Evolutionary conservation across 2,329 filamentous ascomycete species (phyloP).

Genomic region (Paecilomyces sp.): DNA sequence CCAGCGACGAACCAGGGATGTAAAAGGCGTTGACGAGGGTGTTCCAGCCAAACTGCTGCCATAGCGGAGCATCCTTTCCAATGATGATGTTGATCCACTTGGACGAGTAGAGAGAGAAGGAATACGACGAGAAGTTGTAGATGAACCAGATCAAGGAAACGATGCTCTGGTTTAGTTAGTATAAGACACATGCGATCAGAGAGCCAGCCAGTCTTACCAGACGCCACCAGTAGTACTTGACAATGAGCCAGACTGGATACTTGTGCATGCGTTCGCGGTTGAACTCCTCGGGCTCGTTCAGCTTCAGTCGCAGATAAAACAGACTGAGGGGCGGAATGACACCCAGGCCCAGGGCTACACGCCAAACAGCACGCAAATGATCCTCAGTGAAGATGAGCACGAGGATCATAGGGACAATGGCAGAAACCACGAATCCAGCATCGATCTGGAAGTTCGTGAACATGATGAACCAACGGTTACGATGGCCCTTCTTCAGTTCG

Average conservation of each 20-base stretch:
- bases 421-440: conserved; percentile 72
- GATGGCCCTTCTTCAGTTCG: conserved; percentile 68
- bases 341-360: conserved; percentile 70
- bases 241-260: conserved; percentile 44
- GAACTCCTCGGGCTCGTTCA: conserved; percentile 75
- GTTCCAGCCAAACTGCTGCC: conserved; percentile 80
- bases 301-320: conserved; percentile 62
- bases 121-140: conserved; percentile 79
- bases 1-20: conserved; percentile 71
- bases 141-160: conserved; percentile 79
- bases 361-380: conserved; percentile 71
- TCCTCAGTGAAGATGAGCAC: conserved; percentile 52
- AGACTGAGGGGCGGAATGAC: conserved; percentile 69
- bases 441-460: conserved; percentile 89
- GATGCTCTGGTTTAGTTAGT: conserved; percentile 32
- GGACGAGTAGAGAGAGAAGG: conserved; percentile 78
- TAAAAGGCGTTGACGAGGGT: conserved; percentile 85
- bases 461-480: conserved; percentile 87
- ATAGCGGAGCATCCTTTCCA: conserved; percentile 54
- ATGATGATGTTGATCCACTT: conserved; percentile 55
- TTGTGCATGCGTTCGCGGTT: conserved; percentile 62
- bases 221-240: conserved; percentile 62
- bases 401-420: conserved; percentile 66
- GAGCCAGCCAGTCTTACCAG: conserved; percentile 36
- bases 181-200: background rate